Evolutionary conservation across 2,329 filamentous ascomycete species (phyloP), one percentile per base, ranked within the genome.

Genomic region (Grosmannia huntii): DNA sequence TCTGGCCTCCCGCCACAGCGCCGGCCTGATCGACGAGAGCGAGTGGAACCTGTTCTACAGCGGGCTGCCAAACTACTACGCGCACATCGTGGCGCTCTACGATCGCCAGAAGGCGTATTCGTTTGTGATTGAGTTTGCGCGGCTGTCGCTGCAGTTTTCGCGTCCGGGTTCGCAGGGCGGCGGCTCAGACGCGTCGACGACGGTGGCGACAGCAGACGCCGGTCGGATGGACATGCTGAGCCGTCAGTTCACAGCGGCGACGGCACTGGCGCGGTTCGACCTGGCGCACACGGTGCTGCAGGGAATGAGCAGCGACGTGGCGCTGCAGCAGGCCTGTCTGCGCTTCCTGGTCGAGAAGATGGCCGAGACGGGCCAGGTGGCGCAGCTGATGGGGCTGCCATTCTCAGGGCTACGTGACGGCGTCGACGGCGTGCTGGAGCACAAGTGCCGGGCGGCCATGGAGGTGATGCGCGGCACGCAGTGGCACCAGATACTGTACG

Each of bases 401-500:
- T 91, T 95, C 68, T 57, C 62, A 1, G 84, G 85, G 23, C 81
- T 96, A 52, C 82, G 87, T 64, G 83, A 85, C 57, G 81, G 86
- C 27, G 86, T 96, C 21, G 92, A 99, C 67, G 82, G 84, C 5
- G 84, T 90, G 44, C 80, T 99, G 12, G 75, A 82, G 7, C 81
- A 84, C 41, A 82, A 89, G 65, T 90, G 88, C 68, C 61, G 59
- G 10, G 60, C 62, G 3, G 61, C 59, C 19, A 57, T 58, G 50
- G 86, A 89, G 58, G 80, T 89, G 44, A 76, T 75, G 59, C 75
- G 73, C 46, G 82, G 81, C 11, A 80, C 84, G 0, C 87, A 89
- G 4, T 95, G 91, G 68, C 89, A 94, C 68, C 88, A 92, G 66
- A 86, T 96, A 59, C 81, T 97, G 53, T 96, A 96, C 69, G 85